Conservation (phyloP, 306 rosid species). For the Ammopiptanthus mongolicus region DNA sequence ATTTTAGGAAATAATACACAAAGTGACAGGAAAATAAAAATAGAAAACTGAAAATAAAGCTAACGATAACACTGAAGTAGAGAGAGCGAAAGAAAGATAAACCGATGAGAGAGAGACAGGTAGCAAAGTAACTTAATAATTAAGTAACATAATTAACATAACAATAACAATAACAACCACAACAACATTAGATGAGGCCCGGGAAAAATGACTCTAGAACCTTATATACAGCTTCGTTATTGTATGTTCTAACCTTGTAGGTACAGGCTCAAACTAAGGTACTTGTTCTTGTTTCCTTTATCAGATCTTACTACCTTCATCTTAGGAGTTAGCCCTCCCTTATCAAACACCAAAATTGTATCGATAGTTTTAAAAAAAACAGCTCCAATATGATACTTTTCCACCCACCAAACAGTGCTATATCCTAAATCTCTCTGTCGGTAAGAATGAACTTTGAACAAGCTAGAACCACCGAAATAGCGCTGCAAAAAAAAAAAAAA, state of each 20-base stretch:
- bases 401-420: conserved; percentile 35
- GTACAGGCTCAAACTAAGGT: conserved; percentile 19
- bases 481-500: not conserved
- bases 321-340: not conserved
- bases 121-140: not conserved
- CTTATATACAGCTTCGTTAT: not conserved
- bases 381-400: conserved; percentile 4
- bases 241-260: conserved; percentile 5
- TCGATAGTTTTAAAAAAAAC: not conserved
- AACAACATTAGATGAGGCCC: not conserved
- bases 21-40: too few relatives aligned
- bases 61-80: too few relatives aligned
- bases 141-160: not conserved
- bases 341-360: conserved; percentile 12
- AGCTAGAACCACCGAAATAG: conserved; percentile 12
- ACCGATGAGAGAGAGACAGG: not conserved
- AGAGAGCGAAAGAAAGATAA: not conserved
- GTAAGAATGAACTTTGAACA: conserved; percentile 5
- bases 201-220: not conserved
- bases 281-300: not conserved
- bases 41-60: too few relatives aligned
- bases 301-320: not conserved
- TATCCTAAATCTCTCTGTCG: conserved; percentile 24
- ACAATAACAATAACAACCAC: too few relatives aligned
- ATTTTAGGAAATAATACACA: too few relatives aligned